A percentile compares a stretch with the other conserved stretches of the same genome.
These are phyloP conservation scores for Nematodospora anomalae DNA, from an alignment of 1,139 yeast genomes.

Conservation along the genomic window DNA sequence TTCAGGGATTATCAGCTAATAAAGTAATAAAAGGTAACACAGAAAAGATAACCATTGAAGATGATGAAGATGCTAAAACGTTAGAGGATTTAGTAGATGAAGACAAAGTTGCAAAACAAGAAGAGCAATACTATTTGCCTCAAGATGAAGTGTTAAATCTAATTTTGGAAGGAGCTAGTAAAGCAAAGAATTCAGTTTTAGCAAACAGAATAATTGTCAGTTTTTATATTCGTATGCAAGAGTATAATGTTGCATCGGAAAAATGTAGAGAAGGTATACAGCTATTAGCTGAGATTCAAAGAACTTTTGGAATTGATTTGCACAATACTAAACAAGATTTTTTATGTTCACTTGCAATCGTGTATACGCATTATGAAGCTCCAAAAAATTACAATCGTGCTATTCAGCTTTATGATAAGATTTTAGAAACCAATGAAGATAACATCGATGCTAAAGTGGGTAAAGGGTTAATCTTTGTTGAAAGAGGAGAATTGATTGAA, in stretches of 20 bases:
- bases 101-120: constrained; percentile 21
- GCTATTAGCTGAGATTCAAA: constrained; percentile 49
- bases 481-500: constrained; percentile 53
- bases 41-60: constrained; percentile 14
- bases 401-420: constrained; percentile 62
- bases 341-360: constrained; percentile 66
- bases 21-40: constrained; percentile 4
- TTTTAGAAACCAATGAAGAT: constrained; percentile 44
- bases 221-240: constrained; percentile 59
- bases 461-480: constrained; percentile 73
- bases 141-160: constrained; percentile 56
- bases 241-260: constrained; percentile 63
- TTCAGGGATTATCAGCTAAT: constrained; percentile 15
- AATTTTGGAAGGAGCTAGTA: constrained; percentile 54
- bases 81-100: constrained; percentile 22
- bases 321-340: constrained; percentile 58
- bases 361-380: constrained; percentile 82
- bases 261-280: constrained; percentile 63
- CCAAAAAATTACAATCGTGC: constrained; percentile 86
- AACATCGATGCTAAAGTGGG: constrained; percentile 73
- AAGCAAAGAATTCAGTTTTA: constrained; percentile 50
- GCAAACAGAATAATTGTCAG: constrained; percentile 66
- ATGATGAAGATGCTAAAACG: constrained; percentile 19
- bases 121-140: constrained; percentile 22
- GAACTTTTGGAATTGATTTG: constrained; percentile 49